phyloP scores from a whole-genome alignment of 192 early-diverging fungal species.

The Coemansia sp. region DNA sequence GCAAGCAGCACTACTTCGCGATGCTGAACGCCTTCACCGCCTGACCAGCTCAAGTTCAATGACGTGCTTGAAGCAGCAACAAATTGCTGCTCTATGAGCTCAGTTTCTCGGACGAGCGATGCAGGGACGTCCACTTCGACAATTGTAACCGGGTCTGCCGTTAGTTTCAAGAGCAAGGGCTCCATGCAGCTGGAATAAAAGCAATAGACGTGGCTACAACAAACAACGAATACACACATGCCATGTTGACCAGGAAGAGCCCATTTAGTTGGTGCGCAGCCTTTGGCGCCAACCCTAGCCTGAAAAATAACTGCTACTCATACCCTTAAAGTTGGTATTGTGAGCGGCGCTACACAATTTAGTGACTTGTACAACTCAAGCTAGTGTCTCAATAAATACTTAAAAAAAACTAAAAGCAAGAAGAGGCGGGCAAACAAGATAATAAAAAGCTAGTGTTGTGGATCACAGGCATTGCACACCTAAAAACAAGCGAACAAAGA shows the following conservation, averaged over 20 bases:
- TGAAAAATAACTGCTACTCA: background rate
- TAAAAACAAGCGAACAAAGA: background rate
- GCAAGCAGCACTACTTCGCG: background rate
- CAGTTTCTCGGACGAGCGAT: background rate
- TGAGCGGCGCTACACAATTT: background rate
- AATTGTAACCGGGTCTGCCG: background rate
- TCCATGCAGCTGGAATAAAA: background rate
- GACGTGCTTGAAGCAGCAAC: background rate
- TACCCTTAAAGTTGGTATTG: background rate
- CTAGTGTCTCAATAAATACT: background rate
- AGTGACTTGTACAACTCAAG: background rate
- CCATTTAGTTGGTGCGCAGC: background rate
- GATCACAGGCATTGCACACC: background rate
- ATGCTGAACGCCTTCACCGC: background rate
- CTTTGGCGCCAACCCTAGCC: background rate
- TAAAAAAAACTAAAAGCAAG: background rate
- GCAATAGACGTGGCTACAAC: background rate
- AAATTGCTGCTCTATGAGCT: background rate
- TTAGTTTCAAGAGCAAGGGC: background rate
- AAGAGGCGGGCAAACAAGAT: background rate
- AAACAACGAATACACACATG: background rate
- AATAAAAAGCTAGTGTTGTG: background rate
- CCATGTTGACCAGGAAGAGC: background rate
- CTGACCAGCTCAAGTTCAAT: background rate
- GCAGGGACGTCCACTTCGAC: background rate